phyloP scores from a whole-genome alignment of 2,329 filamentous ascomycete species.

The Pseudopithomyces maydicus region DNA sequence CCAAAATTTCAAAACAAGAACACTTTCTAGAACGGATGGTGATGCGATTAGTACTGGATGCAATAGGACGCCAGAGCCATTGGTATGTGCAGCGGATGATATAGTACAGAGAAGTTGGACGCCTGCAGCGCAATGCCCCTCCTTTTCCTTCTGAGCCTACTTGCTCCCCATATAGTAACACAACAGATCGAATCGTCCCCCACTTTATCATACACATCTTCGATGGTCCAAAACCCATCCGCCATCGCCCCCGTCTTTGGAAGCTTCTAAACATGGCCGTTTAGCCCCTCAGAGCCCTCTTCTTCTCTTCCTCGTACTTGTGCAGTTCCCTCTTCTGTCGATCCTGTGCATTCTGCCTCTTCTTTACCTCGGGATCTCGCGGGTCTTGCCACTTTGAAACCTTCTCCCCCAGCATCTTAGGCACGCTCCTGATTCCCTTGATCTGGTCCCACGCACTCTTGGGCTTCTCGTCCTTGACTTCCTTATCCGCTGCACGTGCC shows the following conservation, averaged over 20 bases:
- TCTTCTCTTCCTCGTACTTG: slow-evolving; percentile 32
- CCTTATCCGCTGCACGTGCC: slow-evolving; percentile 1
- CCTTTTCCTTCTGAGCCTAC: neutral
- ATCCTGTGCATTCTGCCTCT: slow-evolving; percentile 22
- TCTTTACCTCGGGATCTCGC: slow-evolving; percentile 22
- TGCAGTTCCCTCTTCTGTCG: slow-evolving; percentile 35
- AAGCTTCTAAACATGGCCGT: neutral
- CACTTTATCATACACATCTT: slow-evolving; percentile 27
- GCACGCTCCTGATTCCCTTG: slow-evolving; percentile 27
- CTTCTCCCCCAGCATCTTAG: slow-evolving; percentile 24
- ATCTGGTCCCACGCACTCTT: slow-evolving; percentile 29
- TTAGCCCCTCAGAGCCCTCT: slow-evolving; percentile 33
- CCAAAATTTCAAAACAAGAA: too few species aligned
- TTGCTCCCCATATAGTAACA: slow-evolving; percentile 12
- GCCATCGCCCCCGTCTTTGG: neutral
- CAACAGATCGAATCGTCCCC: slow-evolving; percentile 10
- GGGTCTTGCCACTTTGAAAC: slow-evolving; percentile 15
- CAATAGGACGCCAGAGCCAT: neutral
- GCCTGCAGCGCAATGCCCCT: neutral
- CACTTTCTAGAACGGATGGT: neutral
- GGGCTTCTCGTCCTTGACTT: slow-evolving; percentile 17
- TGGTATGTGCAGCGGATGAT: neutral
- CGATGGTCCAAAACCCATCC: slow-evolving; percentile 6
- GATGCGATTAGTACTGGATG: neutral
- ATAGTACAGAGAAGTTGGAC: slow-evolving; percentile 8